A percentile compares a stretch with the other conserved stretches of the same genome.
These are phyloP conservation scores for Endoconidiophora polonica DNA, from an alignment of 2,329 filamentous ascomycete genomes.

Conservation along the genomic window DNA sequence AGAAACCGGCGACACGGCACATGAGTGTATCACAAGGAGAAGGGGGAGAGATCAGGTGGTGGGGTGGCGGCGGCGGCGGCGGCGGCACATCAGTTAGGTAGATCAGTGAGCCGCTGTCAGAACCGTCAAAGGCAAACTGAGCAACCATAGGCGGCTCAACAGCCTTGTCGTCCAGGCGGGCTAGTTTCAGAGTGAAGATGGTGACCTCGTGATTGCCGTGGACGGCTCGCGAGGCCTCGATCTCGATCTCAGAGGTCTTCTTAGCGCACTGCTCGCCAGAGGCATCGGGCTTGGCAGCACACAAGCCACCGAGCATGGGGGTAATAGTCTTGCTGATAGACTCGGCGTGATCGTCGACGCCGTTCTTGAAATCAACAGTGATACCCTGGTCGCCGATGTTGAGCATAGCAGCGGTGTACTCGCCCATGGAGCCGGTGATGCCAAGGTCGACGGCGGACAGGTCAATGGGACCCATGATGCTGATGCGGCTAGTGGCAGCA, in stretches of 20 bases:
- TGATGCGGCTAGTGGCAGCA: constrained; percentile 1
- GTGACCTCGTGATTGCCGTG: constrained; percentile 7
- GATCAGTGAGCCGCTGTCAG: constrained; percentile 8
- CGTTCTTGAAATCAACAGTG: background rate
- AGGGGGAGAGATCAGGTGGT: background rate
- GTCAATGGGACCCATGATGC: constrained; percentile 4
- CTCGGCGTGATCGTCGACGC: background rate
- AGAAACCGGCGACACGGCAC: constrained; percentile 3
- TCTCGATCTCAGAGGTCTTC: constrained; percentile 9
- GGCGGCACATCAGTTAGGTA: constrained; percentile 8
- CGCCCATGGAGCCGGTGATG: constrained; percentile 8
- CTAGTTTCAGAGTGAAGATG: constrained; percentile 7
- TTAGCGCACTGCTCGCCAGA: constrained; percentile 3
- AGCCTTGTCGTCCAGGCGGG: constrained; percentile 3
- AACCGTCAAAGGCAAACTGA: constrained; percentile 11
- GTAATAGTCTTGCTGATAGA: constrained; percentile 7
- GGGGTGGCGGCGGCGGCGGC: background rate
- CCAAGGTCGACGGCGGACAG: constrained; percentile 9
- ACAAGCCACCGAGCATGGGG: constrained; percentile 10
- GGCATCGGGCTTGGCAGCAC: background rate
- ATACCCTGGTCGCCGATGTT: constrained; percentile 10
- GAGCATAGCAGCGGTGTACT: constrained; percentile 7
- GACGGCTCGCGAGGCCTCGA: constrained; percentile 5
- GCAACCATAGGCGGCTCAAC: constrained; percentile 8
- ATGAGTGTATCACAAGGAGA: constrained; percentile 3